Evolutionary conservation across 306 rosid genomes (phyloP).

Genomic region (Malus sylvestris): DNA sequence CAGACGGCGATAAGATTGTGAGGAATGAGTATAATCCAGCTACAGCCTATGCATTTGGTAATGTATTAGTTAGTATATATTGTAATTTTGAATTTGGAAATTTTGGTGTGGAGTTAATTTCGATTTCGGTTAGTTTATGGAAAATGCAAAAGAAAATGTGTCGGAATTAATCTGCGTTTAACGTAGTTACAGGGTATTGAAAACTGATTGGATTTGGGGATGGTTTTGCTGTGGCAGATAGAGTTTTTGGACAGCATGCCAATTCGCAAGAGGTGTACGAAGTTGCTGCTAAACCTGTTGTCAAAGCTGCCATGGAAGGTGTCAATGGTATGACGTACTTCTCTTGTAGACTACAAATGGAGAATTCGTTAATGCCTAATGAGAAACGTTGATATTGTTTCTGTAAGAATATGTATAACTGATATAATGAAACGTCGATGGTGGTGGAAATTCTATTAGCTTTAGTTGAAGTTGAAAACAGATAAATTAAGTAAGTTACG

Average conservation of each 20-base stretch:
- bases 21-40: slow-evolving; percentile 88
- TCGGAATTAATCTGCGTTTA: slow-evolving; percentile 2
- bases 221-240: slow-evolving; percentile 59
- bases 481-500: background rate
- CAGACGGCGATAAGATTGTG: slow-evolving; percentile 90
- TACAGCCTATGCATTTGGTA: slow-evolving; percentile 95
- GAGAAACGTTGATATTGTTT: background rate
- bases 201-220: slow-evolving; percentile 22
- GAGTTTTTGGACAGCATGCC: slow-evolving; percentile 89
- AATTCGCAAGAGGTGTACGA: slow-evolving; percentile 79
- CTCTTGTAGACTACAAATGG: background rate
- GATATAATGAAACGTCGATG: background rate
- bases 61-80: background rate
- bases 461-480: background rate
- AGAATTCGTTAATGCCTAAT: background rate
- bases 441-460: background rate
- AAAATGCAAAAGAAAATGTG: background rate
- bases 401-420: background rate
- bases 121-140: slow-evolving; percentile 1
- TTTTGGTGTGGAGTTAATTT: slow-evolving; percentile 11
- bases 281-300: slow-evolving; percentile 94
- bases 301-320: slow-evolving; percentile 98
- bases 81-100: slow-evolving; percentile 3
- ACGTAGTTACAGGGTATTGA: slow-evolving; percentile 11
- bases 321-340: slow-evolving; percentile 56